Conservation (phyloP, 768 basidiomycete genomes). For the Termitomyces sp. region DNA sequence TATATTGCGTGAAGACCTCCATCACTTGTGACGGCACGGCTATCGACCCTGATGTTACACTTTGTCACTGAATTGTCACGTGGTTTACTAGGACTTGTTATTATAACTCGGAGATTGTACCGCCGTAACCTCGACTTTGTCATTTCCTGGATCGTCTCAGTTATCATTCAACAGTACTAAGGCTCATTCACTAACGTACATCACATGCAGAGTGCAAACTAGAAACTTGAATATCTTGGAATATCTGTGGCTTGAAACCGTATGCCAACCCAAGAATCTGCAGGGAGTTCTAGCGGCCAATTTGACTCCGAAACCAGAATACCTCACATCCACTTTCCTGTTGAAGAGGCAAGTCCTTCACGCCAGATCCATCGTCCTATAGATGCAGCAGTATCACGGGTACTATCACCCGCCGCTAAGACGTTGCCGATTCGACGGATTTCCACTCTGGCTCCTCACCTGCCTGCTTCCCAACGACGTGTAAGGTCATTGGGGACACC, state of each 20-base stretch:
- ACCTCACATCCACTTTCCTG: constrained; percentile 17
- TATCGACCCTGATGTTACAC: too few relatives aligned
- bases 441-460: constrained; percentile 8
- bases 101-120: too few relatives aligned
- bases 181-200: too few relatives aligned
- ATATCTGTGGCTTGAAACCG: not conserved
- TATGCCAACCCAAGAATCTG: constrained; percentile 11
- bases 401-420: not conserved
- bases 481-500: constrained; percentile 12
- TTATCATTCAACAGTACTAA: not conserved
- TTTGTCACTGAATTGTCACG: not conserved
- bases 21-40: too few relatives aligned
- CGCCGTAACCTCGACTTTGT: not conserved
- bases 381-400: constrained; percentile 2
- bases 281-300: constrained; percentile 6
- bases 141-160: not conserved
- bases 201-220: not conserved
- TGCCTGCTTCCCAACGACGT: constrained; percentile 9
- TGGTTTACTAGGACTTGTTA: too few relatives aligned
- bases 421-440: constrained; percentile 9
- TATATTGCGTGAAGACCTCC: too few relatives aligned
- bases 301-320: constrained; percentile 12
- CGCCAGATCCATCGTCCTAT: constrained; percentile 1
- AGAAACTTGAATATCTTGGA: not conserved
- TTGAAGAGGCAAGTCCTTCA: constrained; percentile 8